Base-by-base conservation (phyloP, 139 green algal species). In the Raphidocelis subcapitata region DNA sequence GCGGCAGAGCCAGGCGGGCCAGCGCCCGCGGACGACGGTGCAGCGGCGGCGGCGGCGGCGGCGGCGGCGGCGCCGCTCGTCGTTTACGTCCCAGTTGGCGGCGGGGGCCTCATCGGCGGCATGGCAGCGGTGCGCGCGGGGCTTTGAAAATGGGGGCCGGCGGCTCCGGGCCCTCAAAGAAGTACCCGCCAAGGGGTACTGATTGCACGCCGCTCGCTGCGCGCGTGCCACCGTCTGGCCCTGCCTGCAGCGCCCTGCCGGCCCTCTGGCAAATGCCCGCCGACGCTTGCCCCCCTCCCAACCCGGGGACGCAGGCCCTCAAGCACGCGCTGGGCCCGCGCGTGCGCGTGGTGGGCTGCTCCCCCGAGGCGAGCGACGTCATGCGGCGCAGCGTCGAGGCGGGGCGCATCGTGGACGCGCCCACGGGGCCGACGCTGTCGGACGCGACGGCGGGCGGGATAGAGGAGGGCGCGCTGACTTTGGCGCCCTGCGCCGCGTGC, bases 81-180 rank as follows among this genome's bases (percentile, higher is more conserved):
- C 15, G 84, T 89, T 41, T 84, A 88, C 49, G 79, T 93, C 14
- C 88, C 88, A 24, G 84, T 93, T 16, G 88, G 88, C n/a, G 85
- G 88, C 8, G 88, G 88, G 5, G 87, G 87, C 41, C 79, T 93
- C 12, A 82, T 87, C 1, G 73, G 72, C 21, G 87, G 86, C 28
- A 73, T 92, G 24, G 86, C 80, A 16, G 65, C 80, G 5, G 76
- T 85, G 51, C 76, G 92, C n/a, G 87, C 89, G 72, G 68, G 77
- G 16, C 68, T 56, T 3, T 57, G 49, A 31, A 20, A 26, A 8
- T 69, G n/a, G n/a, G n/a, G n/a, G n/a, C n/a, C n/a, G n/a, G n/a
- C n/a, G n/a, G n/a, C n/a, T n/a, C n/a, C n/a, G n/a, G n/a, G n/a
- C n/a, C n/a, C n/a, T n/a, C n/a, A n/a, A n/a, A n/a, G n/a, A n/a